Evolutionary conservation across 2,329 filamentous ascomycete genomes (phyloP), one percentile per base, ranked within the genome.

Genomic region (Aureobasidium melanogenum): DNA sequence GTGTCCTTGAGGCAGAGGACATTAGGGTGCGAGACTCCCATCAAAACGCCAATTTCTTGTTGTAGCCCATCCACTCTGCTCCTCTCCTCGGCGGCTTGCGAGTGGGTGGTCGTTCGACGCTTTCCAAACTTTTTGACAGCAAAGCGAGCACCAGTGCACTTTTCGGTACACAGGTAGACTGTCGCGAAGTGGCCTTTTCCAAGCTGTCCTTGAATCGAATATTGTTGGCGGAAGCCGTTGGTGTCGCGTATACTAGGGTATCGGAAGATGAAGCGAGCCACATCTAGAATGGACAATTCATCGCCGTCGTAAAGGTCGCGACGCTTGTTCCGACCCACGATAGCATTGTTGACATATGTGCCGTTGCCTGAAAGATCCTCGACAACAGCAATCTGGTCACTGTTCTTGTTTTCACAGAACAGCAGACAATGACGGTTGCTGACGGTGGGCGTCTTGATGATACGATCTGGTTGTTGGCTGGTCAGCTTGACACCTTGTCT

Each of bases 121-220:
- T 91, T 94, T 68, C 91, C 91, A 71, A 99, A 97, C 63, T 94
- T 87, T 78, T 99, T 99, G 70, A 96, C 94, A 3, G 94, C 94
- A 72, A 86, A 97, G 60, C 88, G 84, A 67, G 86, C 82, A 8
- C 94, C 95, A 0, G 86, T 88, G 19, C 84, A 82, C 70, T 92
- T 93, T 73, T 99, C 92, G 1, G 94, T 84, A 68, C 92, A 96
- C 2, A 96, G 79, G 71, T 94, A 96, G 24, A 97, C 93, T 22
- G 93, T 91, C 38, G 92, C 94, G 72, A 97, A 97, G 71, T 97
- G 92, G 3, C 93, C 93, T 74, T 96, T 96, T 67, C 93, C 94
- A 12, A 97, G 83, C 71, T 91, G 89, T 67, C 94, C 86, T 34
- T 91, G 80, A 15, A 96, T 80, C 4, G 84, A 88, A 76, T 96